Evolutionary conservation across 768 basidiomycete species (phyloP).

Genomic region (Tulasnella sp.): DNA sequence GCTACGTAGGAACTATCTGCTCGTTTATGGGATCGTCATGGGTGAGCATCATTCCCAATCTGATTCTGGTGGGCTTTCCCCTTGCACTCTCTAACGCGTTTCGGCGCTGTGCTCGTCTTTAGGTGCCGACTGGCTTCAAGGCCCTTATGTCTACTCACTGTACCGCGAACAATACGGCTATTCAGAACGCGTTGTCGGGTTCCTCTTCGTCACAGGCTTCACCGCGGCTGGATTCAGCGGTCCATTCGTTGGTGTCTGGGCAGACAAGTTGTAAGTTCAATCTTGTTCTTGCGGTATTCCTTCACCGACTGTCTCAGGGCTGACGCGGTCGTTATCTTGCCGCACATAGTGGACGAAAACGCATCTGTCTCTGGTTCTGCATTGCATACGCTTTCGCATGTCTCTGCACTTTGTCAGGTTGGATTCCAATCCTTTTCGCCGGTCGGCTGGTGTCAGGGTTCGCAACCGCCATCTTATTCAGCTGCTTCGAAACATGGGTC

Average conservation of each 20-base stretch:
- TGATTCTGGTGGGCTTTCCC: background rate
- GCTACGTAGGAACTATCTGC: conserved; percentile 48
- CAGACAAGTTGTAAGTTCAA: conserved; percentile 61
- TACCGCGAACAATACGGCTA: conserved; percentile 65
- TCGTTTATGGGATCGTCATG: conserved; percentile 72
- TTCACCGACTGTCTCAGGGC: background rate
- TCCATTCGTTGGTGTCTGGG: conserved; percentile 71
- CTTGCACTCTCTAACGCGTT: background rate
- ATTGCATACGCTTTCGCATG: conserved; percentile 60
- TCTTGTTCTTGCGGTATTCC: too few relatives aligned
- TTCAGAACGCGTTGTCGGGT: conserved; percentile 59
- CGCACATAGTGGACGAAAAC: conserved; percentile 55
- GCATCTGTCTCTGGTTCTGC: conserved; percentile 67
- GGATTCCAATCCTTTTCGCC: conserved; percentile 54
- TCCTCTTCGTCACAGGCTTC: conserved; percentile 76
- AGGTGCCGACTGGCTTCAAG: conserved; percentile 79
- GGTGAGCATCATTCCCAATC: conserved; percentile 40
- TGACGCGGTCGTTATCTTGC: background rate
- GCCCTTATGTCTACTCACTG: conserved; percentile 72
- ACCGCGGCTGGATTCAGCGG: conserved; percentile 63
- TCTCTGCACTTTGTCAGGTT: conserved; percentile 53
- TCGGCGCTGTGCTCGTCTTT: conserved; percentile 1
- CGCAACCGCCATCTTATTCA: conserved; percentile 71
- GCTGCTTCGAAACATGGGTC: conserved; percentile 74
- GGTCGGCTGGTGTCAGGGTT: conserved; percentile 66